phyloP scores from a whole-genome alignment of 2,329 filamentous ascomycete genomes.

The Lomentospora prolificans region DNA sequence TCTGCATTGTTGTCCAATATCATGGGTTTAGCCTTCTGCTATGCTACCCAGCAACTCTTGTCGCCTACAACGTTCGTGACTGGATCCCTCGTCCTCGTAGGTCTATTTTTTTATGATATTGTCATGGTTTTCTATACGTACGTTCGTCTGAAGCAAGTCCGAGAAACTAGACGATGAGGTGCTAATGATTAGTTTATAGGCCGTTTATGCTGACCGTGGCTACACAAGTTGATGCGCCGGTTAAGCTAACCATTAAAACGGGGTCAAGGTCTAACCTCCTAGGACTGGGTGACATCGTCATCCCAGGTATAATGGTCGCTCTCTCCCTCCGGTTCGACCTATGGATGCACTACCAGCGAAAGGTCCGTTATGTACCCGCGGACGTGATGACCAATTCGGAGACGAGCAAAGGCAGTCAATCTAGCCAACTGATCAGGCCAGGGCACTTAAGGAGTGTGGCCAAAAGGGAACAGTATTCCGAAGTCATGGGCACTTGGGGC shows the following conservation, averaged over 20 bases:
- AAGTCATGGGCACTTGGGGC: slow-evolving; percentile 51
- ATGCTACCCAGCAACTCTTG: slow-evolving; percentile 70
- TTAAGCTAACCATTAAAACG: slow-evolving; percentile 71
- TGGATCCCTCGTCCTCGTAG: slow-evolving; percentile 65
- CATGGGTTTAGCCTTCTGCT: slow-evolving; percentile 79
- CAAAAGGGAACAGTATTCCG: slow-evolving; percentile 15
- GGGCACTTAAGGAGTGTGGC: slow-evolving; percentile 23
- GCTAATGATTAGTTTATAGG: slow-evolving; percentile 25
- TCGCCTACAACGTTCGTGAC: slow-evolving; percentile 83
- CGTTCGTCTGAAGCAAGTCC: slow-evolving; percentile 20
- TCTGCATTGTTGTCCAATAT: slow-evolving; percentile 63
- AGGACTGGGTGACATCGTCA: slow-evolving; percentile 85
- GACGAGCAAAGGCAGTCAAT: slow-evolving; percentile 12
- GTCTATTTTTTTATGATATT: slow-evolving; percentile 90
- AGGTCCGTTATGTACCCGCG: slow-evolving; percentile 40
- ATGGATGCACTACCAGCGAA: slow-evolving; percentile 68
- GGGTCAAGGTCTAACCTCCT: slow-evolving; percentile 70
- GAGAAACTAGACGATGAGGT: not conserved
- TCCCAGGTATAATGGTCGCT: slow-evolving; percentile 84
- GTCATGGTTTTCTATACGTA: slow-evolving; percentile 81
- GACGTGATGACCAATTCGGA: slow-evolving; percentile 21
- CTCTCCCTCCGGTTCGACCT: slow-evolving; percentile 87
- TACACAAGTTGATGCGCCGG: slow-evolving; percentile 79
- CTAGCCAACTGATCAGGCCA: slow-evolving; percentile 13
- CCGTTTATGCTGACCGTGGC: slow-evolving; percentile 83